These are phyloP conservation scores for Rachicladosporium sp. DNA, from an alignment of 2,329 filamentous ascomycete genomes.

Conservation along the genomic window DNA sequence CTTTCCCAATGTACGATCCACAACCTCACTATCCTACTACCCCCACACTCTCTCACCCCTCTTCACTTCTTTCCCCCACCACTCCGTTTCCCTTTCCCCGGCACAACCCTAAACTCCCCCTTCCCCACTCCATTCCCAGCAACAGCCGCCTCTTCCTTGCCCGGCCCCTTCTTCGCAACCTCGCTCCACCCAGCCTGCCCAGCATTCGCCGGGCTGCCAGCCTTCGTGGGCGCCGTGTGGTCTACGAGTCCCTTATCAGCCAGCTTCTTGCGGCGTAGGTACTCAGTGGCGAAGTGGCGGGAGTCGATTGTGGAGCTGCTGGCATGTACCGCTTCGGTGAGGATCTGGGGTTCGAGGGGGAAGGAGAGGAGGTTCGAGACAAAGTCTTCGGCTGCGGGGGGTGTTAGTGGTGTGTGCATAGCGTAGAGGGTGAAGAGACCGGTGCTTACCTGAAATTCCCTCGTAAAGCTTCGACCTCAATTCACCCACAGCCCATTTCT, in stretches of 20 bases:
- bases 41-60: no score
- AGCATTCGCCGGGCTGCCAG: constrained; percentile 37
- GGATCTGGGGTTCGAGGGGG: constrained; percentile 65
- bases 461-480: constrained; percentile 61
- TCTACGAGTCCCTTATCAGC: constrained; percentile 85
- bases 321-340: constrained; percentile 80
- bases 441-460: constrained; percentile 50
- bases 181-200: constrained; percentile 67
- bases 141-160: constrained; percentile 22
- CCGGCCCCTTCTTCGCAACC: constrained; percentile 80
- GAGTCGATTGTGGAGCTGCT: constrained; percentile 83
- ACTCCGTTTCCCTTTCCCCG: constrained; percentile 65
- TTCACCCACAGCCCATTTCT: constrained; percentile 78
- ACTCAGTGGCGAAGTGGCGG: constrained; percentile 87
- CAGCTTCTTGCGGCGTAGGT: constrained; percentile 80
- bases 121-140: constrained; percentile 22
- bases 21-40: no score
- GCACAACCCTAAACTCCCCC: constrained; percentile 77
- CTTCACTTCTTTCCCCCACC: no score
- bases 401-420: constrained; percentile 21
- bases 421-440: not conserved
- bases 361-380: constrained; percentile 63
- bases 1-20: no score
- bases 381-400: constrained; percentile 59
- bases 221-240: constrained; percentile 41